Conservation (phyloP, 164 flowering plant species). For the Brasenia schreberi region DNA sequence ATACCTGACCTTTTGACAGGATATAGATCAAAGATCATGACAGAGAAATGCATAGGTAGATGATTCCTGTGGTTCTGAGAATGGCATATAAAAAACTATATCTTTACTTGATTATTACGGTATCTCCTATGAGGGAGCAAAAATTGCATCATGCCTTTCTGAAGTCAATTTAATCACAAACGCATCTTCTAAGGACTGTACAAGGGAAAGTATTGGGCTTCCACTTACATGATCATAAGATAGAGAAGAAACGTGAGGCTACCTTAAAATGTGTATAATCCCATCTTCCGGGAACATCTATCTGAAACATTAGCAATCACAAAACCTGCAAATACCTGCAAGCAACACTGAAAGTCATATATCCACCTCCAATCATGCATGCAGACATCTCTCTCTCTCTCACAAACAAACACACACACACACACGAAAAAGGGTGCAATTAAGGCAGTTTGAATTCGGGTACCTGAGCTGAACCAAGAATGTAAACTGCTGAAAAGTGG, state of each 20-base stretch:
- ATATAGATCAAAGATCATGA: too few relatives aligned
- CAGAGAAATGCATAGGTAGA: too few relatives aligned
- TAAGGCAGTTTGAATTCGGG: not conserved
- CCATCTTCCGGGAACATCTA: constrained; percentile 46
- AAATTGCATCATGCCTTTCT: not conserved
- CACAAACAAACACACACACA: not conserved
- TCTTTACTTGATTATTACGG: too few relatives aligned
- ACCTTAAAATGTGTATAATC: constrained; percentile 17
- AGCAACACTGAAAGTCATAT: not conserved
- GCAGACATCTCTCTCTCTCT: not conserved
- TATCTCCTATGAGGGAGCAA: not conserved
- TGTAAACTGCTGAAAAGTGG: constrained; percentile 76
- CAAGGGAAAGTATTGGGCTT: not conserved
- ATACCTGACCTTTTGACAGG: too few relatives aligned
- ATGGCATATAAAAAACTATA: too few relatives aligned
- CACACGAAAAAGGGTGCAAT: not conserved
- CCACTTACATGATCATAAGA: not conserved
- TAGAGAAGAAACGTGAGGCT: not conserved
- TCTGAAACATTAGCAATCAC: constrained; percentile 77
- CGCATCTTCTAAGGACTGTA: not conserved
- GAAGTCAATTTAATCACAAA: not conserved
- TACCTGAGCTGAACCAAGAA: constrained; percentile 83
- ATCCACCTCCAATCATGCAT: not conserved
- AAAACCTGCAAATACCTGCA: constrained; percentile 90
- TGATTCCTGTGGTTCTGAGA: too few relatives aligned